Evolutionary conservation across 805 yeast genomes (phyloP), one percentile per base, ranked within the genome.

Genomic region (Candida ipomoeae): DNA sequence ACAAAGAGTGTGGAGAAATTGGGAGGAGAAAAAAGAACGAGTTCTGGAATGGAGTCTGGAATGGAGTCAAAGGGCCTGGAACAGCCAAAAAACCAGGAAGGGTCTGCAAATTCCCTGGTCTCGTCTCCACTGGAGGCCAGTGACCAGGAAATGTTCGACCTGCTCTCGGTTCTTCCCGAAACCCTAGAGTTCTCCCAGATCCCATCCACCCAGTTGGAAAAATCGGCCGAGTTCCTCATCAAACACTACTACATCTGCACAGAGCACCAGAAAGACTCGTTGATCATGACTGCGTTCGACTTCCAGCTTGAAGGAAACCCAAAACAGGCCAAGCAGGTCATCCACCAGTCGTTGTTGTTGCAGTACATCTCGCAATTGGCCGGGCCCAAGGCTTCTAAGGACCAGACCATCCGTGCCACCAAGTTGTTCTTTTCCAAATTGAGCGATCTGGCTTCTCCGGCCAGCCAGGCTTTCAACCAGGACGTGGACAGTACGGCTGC

Each of bases 251-350:
- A 78, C 51, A 87, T 94, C 50, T 81, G 91, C 45, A 81, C 82
- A 3, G 89, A 85, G 56, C 83, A 84, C 54, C 97, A 94, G 64
- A 89, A 91, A 63, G 98, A 94, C 66, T 89, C 96, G 0, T 79
- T 94, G 52, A 75, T 91, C 64, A 91, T 92, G 97, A 84, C 85
- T 18, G 95, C 97, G 0, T 94, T 94, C 66, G 96, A 92, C 61
- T 73, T 75, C 49, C 89, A 89, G 64, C 74, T 92, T 53, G 81
- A 78, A 13, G 85, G 83, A 18, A 77, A 89, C 44, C 61, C 77
- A 0, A 54, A 56, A 5, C 64, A 66, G 6, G 82, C 96, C 8
- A 78, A 76, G 53, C 85, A 81, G 52, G 80, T 83, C n/a, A 84
- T 92, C 41, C 85, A 82, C 65, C 94, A 89, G 61, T 84, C 96